phyloP scores from a whole-genome alignment of 2,329 filamentous ascomycete genomes.

The Phialocephala subalpina region DNA sequence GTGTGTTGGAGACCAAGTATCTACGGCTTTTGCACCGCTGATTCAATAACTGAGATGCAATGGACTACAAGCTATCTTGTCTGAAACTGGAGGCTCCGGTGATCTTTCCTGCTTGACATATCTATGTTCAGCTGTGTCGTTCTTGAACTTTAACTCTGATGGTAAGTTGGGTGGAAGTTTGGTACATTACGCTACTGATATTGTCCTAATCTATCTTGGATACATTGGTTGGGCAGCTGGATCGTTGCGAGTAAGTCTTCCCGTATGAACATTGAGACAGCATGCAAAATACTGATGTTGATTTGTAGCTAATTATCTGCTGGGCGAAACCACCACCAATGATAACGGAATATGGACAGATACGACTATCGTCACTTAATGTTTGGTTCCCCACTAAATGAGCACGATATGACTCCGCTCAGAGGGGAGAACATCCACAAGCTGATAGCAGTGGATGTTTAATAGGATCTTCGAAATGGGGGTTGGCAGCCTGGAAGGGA shows the following conservation, averaged over 20 bases:
- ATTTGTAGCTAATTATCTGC: not conserved
- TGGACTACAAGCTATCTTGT: conserved; percentile 18
- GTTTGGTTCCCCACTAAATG: not conserved
- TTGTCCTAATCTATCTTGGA: conserved; percentile 44
- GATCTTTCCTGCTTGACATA: conserved; percentile 43
- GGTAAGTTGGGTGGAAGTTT: not conserved
- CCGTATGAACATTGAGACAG: not conserved
- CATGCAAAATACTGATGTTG: not conserved
- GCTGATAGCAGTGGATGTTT: no score
- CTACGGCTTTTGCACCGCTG: conserved; percentile 53
- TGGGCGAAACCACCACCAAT: conserved; percentile 1
- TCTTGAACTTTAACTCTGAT: conserved; percentile 11
- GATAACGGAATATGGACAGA: conserved; percentile 13
- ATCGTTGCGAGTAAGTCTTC: conserved; percentile 34
- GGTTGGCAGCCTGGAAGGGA: no score
- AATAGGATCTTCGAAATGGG: no score
- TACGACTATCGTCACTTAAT: conserved; percentile 13
- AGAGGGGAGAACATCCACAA: no score
- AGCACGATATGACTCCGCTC: no score
- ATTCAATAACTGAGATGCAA: conserved; percentile 41
- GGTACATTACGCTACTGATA: not conserved
- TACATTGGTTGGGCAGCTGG: conserved; percentile 50
- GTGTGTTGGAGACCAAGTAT: conserved; percentile 62
- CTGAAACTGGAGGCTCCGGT: conserved; percentile 56
- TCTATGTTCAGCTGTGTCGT: conserved; percentile 38